Evolutionary conservation across 768 basidiomycete genomes (phyloP).

Genomic region (Suillus luteus): DNA sequence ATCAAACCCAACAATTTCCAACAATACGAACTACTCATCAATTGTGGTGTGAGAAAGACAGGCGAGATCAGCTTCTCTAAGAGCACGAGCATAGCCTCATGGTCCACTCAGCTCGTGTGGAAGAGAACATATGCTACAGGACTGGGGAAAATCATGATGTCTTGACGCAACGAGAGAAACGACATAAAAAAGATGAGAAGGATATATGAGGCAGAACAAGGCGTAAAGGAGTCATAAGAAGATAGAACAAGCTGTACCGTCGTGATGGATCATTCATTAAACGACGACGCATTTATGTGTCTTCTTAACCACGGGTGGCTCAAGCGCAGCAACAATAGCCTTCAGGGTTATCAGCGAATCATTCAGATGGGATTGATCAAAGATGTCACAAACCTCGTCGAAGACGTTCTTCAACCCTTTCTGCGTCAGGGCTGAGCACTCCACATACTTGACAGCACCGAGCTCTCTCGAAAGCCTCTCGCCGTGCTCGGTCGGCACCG

Average conservation of each 20-base stretch:
- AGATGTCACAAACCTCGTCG: conserved; percentile 78
- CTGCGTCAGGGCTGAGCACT: conserved; percentile 99
- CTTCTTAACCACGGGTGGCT: conserved; percentile 92
- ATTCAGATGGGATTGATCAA: conserved; percentile 5
- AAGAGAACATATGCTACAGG: conserved; percentile 23
- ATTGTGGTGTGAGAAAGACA: conserved; percentile 9
- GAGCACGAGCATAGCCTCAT: conserved; percentile 23
- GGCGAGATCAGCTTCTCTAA: conserved; percentile 3
- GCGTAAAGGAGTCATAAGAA: conserved; percentile 38
- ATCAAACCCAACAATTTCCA: conserved; percentile 32
- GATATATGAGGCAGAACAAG: conserved; percentile 38
- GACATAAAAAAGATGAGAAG: conserved; percentile 31
- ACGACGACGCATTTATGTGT: conserved; percentile 81
- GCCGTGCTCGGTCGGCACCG: conserved; percentile 84
- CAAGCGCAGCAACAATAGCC: conserved; percentile 98
- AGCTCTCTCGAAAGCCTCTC: conserved; percentile 96
- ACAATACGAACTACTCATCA: conserved; percentile 38
- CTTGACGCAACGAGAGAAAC: conserved; percentile 19
- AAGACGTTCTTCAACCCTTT: conserved; percentile 99
- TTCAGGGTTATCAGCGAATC: conserved; percentile 33
- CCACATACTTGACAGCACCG: conserved; percentile 98
- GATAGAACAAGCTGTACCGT: conserved; percentile 33
- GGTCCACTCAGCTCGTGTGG: conserved; percentile 29
- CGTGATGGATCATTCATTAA: conserved; percentile 46
- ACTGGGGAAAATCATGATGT: conserved; percentile 27